Conservation (phyloP, 1,284 basidiomycete genomes). For the Sutorius eximius region DNA sequence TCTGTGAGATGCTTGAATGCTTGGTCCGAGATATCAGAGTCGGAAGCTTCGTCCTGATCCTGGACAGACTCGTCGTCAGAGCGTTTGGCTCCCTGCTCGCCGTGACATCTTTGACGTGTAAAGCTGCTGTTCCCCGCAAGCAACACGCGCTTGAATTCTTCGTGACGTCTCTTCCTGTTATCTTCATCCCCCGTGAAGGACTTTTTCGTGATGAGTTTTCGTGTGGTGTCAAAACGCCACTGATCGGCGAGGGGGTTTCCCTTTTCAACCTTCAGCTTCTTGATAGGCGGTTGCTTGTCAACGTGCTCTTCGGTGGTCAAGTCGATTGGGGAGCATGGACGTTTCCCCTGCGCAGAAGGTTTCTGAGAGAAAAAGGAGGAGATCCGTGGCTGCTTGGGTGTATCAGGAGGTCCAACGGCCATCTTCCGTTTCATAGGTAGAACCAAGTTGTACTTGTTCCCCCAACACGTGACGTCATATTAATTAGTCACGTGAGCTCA, state of each 20-base stretch:
- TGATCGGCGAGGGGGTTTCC: conserved; percentile 25
- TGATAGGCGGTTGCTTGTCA: conserved; percentile 38
- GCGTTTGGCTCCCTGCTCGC: conserved; percentile 4
- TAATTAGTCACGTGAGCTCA: conserved; percentile 26
- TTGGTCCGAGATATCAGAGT: conserved; percentile 45
- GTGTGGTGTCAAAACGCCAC: conserved; percentile 39
- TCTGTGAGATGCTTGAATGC: conserved; percentile 50
- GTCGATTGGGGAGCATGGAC: conserved; percentile 46
- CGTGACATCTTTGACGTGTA: conserved; percentile 8
- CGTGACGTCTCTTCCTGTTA: conserved; percentile 38
- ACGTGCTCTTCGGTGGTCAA: conserved; percentile 48
- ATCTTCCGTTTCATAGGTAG: conserved; percentile 27
- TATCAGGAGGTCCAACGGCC: neutral
- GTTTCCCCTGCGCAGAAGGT: conserved; percentile 29
- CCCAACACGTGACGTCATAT: conserved; percentile 27
- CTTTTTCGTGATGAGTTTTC: conserved; percentile 18
- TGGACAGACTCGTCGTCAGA: conserved; percentile 26
- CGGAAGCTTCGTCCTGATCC: conserved; percentile 28
- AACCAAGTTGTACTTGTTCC: neutral
- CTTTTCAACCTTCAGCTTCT: conserved; percentile 34
- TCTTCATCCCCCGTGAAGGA: conserved; percentile 14
- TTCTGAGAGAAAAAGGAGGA: conserved; percentile 56
- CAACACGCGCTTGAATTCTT: conserved; percentile 57
- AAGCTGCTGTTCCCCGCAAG: conserved; percentile 46
- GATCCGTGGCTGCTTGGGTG: conserved; percentile 44